Evolutionary conservation across 78 protist species (phyloP).

Genomic region (Mantamonas sphyraenae): DNA sequence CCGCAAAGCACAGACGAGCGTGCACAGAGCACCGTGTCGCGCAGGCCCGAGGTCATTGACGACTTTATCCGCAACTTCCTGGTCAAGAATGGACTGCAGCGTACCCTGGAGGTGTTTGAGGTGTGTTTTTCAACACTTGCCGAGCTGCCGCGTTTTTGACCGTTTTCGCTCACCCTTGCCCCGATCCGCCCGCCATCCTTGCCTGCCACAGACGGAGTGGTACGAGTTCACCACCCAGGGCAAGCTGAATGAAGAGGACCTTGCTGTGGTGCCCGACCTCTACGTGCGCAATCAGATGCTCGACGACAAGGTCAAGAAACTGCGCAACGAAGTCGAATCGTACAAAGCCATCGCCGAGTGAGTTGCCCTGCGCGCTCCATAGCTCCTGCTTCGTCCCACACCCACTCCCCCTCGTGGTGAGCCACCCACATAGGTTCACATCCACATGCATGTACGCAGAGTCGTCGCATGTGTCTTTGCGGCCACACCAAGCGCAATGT

Average conservation of each 20-base stretch:
- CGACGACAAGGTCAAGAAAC: constrained; percentile 1
- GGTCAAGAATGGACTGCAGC: constrained; percentile 24
- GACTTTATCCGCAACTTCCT: constrained; percentile 75
- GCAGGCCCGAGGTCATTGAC: constrained; percentile 49
- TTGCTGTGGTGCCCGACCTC: constrained; percentile 50
- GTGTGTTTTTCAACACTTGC: no score
- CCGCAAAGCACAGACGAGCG: neutral
- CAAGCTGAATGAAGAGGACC: constrained; percentile 11
- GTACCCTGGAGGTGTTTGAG: constrained; percentile 55
- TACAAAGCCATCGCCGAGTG: constrained; percentile 23
- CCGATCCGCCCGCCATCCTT: no score
- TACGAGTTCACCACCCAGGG: constrained; percentile 38
- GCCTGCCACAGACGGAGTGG: constrained; percentile 58
- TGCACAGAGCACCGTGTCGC: neutral
- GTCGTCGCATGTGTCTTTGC: no score
- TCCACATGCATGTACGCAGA: no score
- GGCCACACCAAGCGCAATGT: no score
- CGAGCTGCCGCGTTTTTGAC: no score
- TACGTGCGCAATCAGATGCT: constrained; percentile 54
- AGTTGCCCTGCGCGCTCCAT: neutral
- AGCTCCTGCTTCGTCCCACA: neutral
- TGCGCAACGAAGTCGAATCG: constrained; percentile 26
- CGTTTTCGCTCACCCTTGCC: no score
- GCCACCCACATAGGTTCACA: no score
- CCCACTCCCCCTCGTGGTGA: neutral